A percentile compares a stretch with the other conserved stretches of the same genome.
These are phyloP conservation scores for Coemansia aciculifera DNA, from an alignment of 192 early-diverging fungal species.

Conservation along the genomic window DNA sequence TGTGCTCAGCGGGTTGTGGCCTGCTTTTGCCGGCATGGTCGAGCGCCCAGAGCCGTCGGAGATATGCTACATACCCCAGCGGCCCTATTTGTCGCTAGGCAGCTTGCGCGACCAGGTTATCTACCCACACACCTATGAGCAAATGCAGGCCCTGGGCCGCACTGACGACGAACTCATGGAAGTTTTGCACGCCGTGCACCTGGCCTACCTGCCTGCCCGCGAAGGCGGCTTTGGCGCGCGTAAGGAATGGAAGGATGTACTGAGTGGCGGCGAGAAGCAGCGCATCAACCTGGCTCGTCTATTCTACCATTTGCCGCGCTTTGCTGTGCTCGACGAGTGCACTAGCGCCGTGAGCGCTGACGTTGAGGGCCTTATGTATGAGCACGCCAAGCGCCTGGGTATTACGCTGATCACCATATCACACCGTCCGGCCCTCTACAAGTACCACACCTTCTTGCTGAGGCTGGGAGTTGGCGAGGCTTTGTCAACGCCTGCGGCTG, in stretches of 20 bases:
- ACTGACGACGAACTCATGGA: slow-evolving; percentile 84
- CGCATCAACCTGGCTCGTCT: slow-evolving; percentile 92
- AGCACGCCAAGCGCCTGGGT: slow-evolving; percentile 75
- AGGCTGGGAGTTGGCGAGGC: slow-evolving; percentile 65
- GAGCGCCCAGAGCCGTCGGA: slow-evolving; percentile 73
- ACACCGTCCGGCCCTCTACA: slow-evolving; percentile 91
- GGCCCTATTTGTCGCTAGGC: slow-evolving; percentile 91
- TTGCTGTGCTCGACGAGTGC: slow-evolving; percentile 95
- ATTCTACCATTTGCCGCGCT: slow-evolving; percentile 94
- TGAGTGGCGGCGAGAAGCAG: slow-evolving; percentile 96
- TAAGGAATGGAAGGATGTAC: slow-evolving; percentile 89
- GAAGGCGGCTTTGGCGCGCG: slow-evolving; percentile 88
- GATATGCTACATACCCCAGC: slow-evolving; percentile 97
- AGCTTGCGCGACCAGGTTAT: slow-evolving; percentile 96
- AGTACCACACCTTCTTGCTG: slow-evolving; percentile 93
- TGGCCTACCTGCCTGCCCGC: slow-evolving; percentile 77
- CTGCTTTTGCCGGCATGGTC: slow-evolving; percentile 79
- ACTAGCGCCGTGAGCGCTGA: slow-evolving; percentile 88
- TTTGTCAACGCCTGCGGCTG: neutral
- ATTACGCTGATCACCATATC: slow-evolving; percentile 94
- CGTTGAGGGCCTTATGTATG: slow-evolving; percentile 90
- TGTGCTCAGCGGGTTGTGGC: slow-evolving; percentile 96
- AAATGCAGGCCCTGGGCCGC: slow-evolving; percentile 74
- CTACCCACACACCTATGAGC: slow-evolving; percentile 89
- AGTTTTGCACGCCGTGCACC: slow-evolving; percentile 81